Conservation (phyloP, 129 eudicot species). For the Escallonia rubra region DNA sequence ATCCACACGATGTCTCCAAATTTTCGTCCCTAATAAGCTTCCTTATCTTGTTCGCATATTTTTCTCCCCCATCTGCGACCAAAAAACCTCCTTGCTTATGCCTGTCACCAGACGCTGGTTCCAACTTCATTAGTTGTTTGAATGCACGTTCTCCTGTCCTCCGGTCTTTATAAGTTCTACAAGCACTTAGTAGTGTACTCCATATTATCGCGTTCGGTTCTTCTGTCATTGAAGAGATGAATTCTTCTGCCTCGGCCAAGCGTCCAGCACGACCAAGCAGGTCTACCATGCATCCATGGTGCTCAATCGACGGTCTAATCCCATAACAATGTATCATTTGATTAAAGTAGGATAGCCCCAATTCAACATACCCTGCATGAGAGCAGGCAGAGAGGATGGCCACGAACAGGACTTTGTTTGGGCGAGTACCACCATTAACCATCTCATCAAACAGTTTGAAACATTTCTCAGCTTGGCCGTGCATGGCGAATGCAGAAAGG, state of each 20-base stretch:
- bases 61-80: slow-evolving; percentile 20
- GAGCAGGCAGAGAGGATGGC: slow-evolving; percentile 48
- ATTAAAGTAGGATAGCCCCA: slow-evolving; percentile 33
- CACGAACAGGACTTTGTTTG: slow-evolving; percentile 41
- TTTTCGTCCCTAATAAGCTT: slow-evolving; percentile 12
- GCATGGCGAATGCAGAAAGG: slow-evolving; percentile 35
- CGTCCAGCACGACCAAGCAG: slow-evolving; percentile 48
- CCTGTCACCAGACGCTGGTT: slow-evolving; percentile 27
- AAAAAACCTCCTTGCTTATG: slow-evolving; percentile 22
- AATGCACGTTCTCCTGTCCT: slow-evolving; percentile 29
- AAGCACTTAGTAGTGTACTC: slow-evolving; percentile 42
- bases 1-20: slow-evolving; percentile 24
- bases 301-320: slow-evolving; percentile 43
- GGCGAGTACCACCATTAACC: slow-evolving; percentile 21
- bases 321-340: slow-evolving; percentile 27
- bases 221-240: slow-evolving; percentile 28
- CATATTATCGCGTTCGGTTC: slow-evolving; percentile 39
- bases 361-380: slow-evolving; percentile 34
- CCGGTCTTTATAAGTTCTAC: slow-evolving; percentile 31
- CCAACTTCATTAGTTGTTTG: slow-evolving; percentile 31
- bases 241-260: slow-evolving; percentile 35
- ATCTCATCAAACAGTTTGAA: slow-evolving; percentile 43
- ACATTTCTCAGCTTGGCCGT: slow-evolving; percentile 33
- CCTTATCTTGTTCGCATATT: slow-evolving; percentile 20
- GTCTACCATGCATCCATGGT: slow-evolving; percentile 54